Percentiles rank a stretch among this genome's conserved stretches.
phyloP scores from a whole-genome alignment of 2,329 filamentous ascomycete species.

The Cordyceps tenuipes region DNA sequence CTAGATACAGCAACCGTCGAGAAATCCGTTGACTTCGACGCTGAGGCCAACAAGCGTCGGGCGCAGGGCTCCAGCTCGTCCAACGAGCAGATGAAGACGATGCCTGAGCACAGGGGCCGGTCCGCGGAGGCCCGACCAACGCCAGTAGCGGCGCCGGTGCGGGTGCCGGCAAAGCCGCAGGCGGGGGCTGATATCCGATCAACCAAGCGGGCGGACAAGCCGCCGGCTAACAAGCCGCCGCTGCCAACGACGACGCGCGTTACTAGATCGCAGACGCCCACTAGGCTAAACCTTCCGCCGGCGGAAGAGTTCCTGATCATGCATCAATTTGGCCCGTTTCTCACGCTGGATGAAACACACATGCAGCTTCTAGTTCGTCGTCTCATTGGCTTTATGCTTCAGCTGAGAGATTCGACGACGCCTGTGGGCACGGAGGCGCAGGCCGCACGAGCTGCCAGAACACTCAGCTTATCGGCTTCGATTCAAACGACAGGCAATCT shows the following conservation, averaged over 20 bases:
- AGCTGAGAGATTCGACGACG: neutral
- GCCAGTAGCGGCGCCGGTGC: no score
- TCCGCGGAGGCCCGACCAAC: no score
- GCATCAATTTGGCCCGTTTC: neutral
- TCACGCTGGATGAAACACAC: neutral
- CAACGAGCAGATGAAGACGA: neutral
- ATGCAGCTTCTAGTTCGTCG: neutral
- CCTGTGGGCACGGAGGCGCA: no score
- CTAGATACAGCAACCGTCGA: neutral
- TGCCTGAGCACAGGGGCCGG: no score
- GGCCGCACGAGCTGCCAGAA: no score
- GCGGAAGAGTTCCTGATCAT: neutral
- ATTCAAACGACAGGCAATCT: no score
- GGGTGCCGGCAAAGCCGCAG: neutral
- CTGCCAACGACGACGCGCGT: neutral
- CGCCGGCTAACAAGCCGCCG: no score
- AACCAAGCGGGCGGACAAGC: no score
- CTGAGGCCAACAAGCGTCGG: neutral
- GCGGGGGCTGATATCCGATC: no score
- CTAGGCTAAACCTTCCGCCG: neutral
- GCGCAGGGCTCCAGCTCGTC: neutral
- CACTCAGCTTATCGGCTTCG: no score
- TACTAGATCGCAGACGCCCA: neutral
- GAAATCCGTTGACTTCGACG: neutral
- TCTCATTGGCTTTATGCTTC: neutral